Conservation (phyloP, 306 rosid species). For the Sesbania bispinosa region DNA sequence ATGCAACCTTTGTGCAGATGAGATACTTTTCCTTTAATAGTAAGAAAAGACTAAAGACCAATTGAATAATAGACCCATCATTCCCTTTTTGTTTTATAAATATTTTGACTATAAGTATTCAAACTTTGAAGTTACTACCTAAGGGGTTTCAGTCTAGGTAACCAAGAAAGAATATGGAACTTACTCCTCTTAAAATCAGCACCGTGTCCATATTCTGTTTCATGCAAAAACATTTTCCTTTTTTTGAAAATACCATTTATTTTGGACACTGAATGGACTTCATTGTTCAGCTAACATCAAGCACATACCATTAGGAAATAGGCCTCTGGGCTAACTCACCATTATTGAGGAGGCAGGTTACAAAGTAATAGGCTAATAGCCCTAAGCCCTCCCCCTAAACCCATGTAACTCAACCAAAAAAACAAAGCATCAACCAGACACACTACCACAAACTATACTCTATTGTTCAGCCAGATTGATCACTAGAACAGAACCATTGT, state of each 20-base stretch:
- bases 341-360: no score
- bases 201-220: no score
- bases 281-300: not conserved
- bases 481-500: not conserved
- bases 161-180: not conserved
- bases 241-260: not conserved
- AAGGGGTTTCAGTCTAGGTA: slow-evolving; percentile 1
- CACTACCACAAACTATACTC: no score
- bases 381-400: not conserved
- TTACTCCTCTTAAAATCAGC: not conserved
- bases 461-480: no score
- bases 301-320: not conserved
- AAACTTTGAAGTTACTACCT: not conserved
- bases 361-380: no score
- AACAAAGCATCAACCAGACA: slow-evolving; percentile 1
- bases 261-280: not conserved
- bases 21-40: not conserved
- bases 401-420: not conserved
- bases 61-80: not conserved
- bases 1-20: not conserved
- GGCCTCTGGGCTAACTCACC: not conserved
- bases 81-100: not conserved
- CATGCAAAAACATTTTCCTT: no score
- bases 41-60: not conserved
- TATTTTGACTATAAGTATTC: not conserved